Evolutionary conservation across 176 grass and related monocot species (phyloP), one percentile per base, ranked within the genome.

Genomic region (Bothriochloa decipiens): DNA sequence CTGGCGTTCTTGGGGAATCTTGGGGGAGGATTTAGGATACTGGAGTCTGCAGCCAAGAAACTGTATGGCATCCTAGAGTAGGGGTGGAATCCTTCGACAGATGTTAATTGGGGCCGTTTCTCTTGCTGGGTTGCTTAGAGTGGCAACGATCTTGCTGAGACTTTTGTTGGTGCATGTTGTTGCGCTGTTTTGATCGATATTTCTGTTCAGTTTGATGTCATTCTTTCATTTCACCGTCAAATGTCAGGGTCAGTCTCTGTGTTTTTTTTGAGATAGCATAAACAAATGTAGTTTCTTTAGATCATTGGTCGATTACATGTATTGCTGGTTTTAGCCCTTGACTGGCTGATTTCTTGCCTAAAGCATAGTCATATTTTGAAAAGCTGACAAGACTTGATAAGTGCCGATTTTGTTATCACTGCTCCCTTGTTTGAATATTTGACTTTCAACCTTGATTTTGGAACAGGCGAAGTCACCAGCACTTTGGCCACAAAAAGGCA

Each of bases 371-470:
- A 33, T 52, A 32, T 20, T 25, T 62, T 62, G 25, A 20, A 20
- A 52, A 50, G 5, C 5, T 32, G 17, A 53, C 27, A 55, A 66
- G 8, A 20, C 40, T 66, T 11, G 5, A 47, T 28, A 7, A 13
- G 17, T 67, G 46, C 23, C 0, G 2, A 25, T 75, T 52, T 23
- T 23, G 62, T 36, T 68, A 14, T 68, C 46, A 13, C 11, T 80
- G 11, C 22, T 80, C 63, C 42, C 28, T 66, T 68, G 42, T 68
- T 68, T 36, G 64, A 68, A 52, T 36, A 49, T 22, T 78, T 79
- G 26, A 67, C 42, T 80, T 33, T 15, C 13, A 6, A 40, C 7
- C 0, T 40, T 66, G 5, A 50, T 68, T 80, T 29, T 35, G 29
- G 62, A 68, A 32, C 77, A 67, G 41, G 77, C 2, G 41, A 49